Percentiles rank a stretch among this genome's conserved stretches.
Conservation (phyloP, 768 basidiomycete genomes). For the Wakefieldia striispora region DNA sequence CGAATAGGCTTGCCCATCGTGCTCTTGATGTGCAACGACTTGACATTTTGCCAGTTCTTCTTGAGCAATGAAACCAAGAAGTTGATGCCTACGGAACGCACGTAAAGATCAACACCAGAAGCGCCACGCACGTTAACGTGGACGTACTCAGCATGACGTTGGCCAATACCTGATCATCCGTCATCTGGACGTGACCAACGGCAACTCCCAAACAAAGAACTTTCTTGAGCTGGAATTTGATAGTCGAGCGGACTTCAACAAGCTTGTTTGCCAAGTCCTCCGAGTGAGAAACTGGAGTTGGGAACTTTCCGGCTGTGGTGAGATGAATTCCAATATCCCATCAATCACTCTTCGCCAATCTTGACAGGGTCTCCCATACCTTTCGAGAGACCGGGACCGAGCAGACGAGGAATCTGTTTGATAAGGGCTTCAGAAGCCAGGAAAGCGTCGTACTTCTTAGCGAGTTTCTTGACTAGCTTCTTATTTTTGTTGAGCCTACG, state of each 20-base stretch:
- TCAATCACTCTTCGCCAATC: neutral
- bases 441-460: conserved; percentile 99
- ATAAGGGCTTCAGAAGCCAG: conserved; percentile 95
- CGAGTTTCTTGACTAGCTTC: conserved; percentile 99
- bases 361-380: conserved; percentile 43
- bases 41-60: conserved; percentile 99
- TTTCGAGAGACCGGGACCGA: conserved; percentile 99
- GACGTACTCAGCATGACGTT: conserved; percentile 95
- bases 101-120: conserved; percentile 1
- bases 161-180: conserved; percentile 91
- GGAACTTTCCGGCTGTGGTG: conserved; percentile 92
- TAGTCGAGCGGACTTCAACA: conserved; percentile 94
- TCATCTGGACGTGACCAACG: conserved; percentile 97
- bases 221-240: conserved; percentile 99
- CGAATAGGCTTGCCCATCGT: conserved; percentile 99
- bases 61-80: conserved; percentile 98
- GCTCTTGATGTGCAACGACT: conserved; percentile 96
- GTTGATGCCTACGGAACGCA: conserved; percentile 78
- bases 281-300: conserved; percentile 88
- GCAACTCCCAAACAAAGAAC: conserved; percentile 99
- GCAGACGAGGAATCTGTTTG: conserved; percentile 99
- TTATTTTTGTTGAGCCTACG: conserved; percentile 97
- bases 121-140: neutral
- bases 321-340: neutral
- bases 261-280: conserved; percentile 92